A percentile compares a stretch with the other conserved stretches of the same genome.
phyloP scores from a whole-genome alignment of 78 protist genomes.

The Dictyostelium citrinum region DNA sequence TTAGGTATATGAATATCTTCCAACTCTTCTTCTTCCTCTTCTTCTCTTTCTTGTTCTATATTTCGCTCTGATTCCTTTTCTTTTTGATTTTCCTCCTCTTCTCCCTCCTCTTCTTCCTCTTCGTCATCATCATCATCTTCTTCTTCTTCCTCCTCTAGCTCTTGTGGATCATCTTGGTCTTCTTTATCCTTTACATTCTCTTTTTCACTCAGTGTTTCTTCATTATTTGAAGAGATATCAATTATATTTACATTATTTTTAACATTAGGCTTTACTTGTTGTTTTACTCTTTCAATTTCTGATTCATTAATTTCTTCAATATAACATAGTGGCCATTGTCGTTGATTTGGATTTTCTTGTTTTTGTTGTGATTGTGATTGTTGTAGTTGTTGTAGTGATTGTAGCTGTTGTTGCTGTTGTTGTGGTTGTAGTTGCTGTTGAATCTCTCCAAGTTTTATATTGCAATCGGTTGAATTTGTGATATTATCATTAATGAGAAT shows the following conservation, averaged over 20 bases:
- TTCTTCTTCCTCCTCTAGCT: not conserved
- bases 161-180: not conserved
- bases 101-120: not conserved
- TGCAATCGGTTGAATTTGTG: not conserved
- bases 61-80: not conserved
- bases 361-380: not conserved
- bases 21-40: not conserved
- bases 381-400: not conserved
- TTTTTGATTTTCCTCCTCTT: not conserved
- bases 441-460: not conserved
- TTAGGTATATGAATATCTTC: not conserved
- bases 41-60: not conserved
- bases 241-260: not conserved
- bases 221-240: not conserved
- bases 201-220: not conserved
- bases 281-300: not conserved
- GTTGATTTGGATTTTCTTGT: not conserved
- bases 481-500: not conserved
- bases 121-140: not conserved
- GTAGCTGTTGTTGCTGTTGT: not conserved
- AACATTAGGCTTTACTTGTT: not conserved
- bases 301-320: not conserved
- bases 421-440: not conserved
- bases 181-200: not conserved
- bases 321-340: not conserved